phyloP scores from a whole-genome alignment of 1,139 yeast genomes.

The Sugiyamaella novakii region DNA sequence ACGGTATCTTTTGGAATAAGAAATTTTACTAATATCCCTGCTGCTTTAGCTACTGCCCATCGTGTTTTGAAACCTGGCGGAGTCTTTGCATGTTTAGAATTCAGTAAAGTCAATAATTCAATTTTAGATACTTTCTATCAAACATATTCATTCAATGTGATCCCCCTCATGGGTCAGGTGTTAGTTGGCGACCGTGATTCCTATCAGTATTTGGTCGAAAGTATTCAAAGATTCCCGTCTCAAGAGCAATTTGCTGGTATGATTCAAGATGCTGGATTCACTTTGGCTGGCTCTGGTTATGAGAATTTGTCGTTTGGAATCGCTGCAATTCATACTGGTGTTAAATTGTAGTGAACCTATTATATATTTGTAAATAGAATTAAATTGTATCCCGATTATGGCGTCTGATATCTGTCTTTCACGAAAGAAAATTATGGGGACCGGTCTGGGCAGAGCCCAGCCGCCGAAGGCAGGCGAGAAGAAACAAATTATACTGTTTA shows the following conservation, averaged over 20 bases:
- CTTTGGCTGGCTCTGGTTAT: constrained; percentile 85
- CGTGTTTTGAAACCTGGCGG: constrained; percentile 98
- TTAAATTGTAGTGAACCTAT: constrained; percentile 56
- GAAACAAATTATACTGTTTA: no score
- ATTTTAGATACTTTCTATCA: constrained; percentile 74
- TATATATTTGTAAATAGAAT: constrained; percentile 12
- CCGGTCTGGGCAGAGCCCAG: no score
- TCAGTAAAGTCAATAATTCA: constrained; percentile 86
- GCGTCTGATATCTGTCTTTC: no score
- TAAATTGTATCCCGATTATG: not conserved
- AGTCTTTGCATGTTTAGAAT: constrained; percentile 93
- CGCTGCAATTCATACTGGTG: constrained; percentile 95
- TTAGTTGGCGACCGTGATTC: constrained; percentile 94
- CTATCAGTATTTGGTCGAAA: constrained; percentile 92
- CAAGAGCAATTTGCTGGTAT: constrained; percentile 88
- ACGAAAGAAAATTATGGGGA: no score
- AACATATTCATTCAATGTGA: constrained; percentile 81
- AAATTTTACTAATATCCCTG: constrained; percentile 92
- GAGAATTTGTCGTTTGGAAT: constrained; percentile 96
- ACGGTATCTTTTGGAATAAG: constrained; percentile 98
- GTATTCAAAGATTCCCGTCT: constrained; percentile 86
- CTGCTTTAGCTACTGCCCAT: constrained; percentile 90
- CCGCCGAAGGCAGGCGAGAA: no score
- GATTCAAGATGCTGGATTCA: constrained; percentile 95
- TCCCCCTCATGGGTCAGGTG: constrained; percentile 95